phyloP scores from a whole-genome alignment of 2,329 filamentous ascomycete species.

The Colletotrichum magnum region DNA sequence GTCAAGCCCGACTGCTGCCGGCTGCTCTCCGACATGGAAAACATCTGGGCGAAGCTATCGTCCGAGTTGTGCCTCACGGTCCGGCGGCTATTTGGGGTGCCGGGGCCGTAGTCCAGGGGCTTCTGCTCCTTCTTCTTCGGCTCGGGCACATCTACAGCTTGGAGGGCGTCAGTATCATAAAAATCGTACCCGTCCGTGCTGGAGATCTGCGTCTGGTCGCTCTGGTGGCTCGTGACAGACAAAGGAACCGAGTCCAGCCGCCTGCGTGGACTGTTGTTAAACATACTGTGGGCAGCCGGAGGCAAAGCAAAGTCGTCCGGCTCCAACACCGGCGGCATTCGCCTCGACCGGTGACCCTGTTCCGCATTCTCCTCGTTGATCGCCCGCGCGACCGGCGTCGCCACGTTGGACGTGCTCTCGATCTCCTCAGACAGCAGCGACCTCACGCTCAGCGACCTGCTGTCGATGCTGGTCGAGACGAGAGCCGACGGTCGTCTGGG shows the following conservation, averaged over 20 bases:
- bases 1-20: conserved; percentile 55
- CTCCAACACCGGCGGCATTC: conserved; percentile 65
- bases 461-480: conserved; percentile 48
- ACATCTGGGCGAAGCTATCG: conserved; percentile 71
- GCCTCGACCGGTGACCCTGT: conserved; percentile 50
- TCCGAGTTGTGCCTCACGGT: conserved; percentile 67
- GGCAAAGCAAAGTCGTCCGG: conserved; percentile 66
- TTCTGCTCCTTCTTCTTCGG: conserved; percentile 54
- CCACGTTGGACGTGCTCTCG: conserved; percentile 74
- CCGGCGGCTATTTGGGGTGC: conserved; percentile 49
- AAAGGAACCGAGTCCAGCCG: conserved; percentile 66
- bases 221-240: conserved; percentile 66
- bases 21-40: conserved; percentile 68
- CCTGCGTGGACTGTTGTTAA: conserved; percentile 54
- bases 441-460: conserved; percentile 52
- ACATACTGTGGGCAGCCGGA: conserved; percentile 58
- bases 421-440: conserved; percentile 69
- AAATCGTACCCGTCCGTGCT: conserved; percentile 76
- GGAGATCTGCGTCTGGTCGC: conserved; percentile 61
- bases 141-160: conserved; percentile 67
- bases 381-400: conserved; percentile 71
- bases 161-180: conserved; percentile 71
- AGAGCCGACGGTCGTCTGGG: conserved; percentile 49
- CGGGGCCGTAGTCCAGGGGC: conserved; percentile 52
- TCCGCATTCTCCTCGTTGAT: conserved; percentile 54